These are phyloP conservation scores for Thinopyrum elongatum DNA, from an alignment of 176 grass and related monocot species.

Conservation along the genomic window DNA sequence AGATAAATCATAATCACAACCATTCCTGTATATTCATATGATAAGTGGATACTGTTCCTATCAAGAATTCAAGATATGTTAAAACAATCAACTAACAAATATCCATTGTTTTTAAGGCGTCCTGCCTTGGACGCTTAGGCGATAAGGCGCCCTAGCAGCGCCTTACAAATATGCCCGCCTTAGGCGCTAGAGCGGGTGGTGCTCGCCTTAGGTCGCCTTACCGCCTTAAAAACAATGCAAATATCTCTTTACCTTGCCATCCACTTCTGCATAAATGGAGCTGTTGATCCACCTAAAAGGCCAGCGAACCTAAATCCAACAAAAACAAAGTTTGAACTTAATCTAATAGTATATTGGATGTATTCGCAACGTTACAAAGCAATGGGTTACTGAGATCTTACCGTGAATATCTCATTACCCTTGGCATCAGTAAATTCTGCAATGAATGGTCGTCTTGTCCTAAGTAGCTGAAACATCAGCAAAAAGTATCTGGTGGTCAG, in stretches of 20 bases:
- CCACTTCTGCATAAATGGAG: constrained; percentile 87
- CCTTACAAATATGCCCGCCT: no score
- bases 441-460: constrained; percentile 76
- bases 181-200: no score
- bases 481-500: constrained; percentile 8
- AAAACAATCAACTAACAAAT: constrained; percentile 7
- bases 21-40: neutral
- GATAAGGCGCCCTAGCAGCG: no score
- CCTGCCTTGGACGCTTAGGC: no score
- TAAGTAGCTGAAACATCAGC: constrained; percentile 71
- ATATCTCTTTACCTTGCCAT: constrained; percentile 72
- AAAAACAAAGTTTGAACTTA: neutral
- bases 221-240: no score
- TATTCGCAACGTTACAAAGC: neutral
- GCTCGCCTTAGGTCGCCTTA: no score
- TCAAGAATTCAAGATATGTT: no score
- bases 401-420: constrained; percentile 86
- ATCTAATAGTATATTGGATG: neutral
- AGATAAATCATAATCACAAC: constrained; percentile 30
- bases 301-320: constrained; percentile 68
- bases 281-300: constrained; percentile 93
- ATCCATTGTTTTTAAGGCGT: no score
- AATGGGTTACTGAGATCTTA: constrained; percentile 38
- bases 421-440: constrained; percentile 66
- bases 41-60: no score